These are phyloP conservation scores for Allium cepa DNA, from an alignment of 106 monocot species.

Conservation along the genomic window DNA sequence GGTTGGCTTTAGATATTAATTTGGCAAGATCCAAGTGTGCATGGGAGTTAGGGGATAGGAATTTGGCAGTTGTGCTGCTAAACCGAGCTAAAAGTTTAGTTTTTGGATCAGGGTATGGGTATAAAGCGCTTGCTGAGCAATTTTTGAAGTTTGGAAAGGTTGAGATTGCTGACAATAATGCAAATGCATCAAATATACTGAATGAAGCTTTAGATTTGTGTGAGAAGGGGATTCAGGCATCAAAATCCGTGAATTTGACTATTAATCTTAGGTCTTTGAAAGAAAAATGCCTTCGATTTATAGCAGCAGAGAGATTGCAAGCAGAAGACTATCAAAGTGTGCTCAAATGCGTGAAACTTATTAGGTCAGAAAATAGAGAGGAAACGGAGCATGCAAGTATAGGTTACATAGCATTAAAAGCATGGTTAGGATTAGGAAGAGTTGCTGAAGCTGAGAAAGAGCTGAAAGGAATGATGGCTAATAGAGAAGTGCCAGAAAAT, in stretches of 20 bases:
- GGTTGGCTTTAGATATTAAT: constrained; percentile 54
- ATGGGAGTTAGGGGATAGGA: constrained; percentile 55
- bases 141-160: constrained; percentile 65
- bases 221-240: constrained; percentile 49
- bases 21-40: constrained; percentile 65
- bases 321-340: constrained; percentile 76
- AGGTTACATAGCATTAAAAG: constrained; percentile 63
- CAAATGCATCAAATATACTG: constrained; percentile 44
- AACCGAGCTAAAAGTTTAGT: constrained; percentile 59
- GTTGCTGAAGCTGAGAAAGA: constrained; percentile 73
- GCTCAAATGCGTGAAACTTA: constrained; percentile 50
- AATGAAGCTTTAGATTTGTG: constrained; percentile 73
- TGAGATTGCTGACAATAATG: constrained; percentile 15
- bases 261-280: constrained; percentile 37
- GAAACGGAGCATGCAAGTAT: constrained; percentile 65
- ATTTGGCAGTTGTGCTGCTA: constrained; percentile 60
- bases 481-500: constrained; percentile 46
- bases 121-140: constrained; percentile 53
- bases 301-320: constrained; percentile 73
- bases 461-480: constrained; percentile 44
- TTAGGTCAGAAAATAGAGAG: constrained; percentile 21
- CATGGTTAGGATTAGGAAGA: constrained; percentile 62
- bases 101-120: constrained; percentile 20
- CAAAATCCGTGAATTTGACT: constrained; percentile 11
- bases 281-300: constrained; percentile 58